Conservation (phyloP, 805 yeast species). For the Saccharomyces paradoxus region DNA sequence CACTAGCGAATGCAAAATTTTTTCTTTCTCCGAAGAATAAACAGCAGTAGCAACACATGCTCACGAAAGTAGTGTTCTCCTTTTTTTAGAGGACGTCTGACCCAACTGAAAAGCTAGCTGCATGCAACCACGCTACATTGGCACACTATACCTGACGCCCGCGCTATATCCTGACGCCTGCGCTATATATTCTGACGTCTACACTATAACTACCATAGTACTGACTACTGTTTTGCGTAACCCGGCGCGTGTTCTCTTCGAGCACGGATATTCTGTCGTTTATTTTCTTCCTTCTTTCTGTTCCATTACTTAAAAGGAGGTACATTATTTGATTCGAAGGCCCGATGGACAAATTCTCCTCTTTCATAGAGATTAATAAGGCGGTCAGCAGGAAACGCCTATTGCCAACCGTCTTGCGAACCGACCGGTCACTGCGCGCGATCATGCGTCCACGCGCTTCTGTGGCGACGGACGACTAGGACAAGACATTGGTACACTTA, state of each 20-base stretch:
- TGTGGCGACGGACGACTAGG: neutral
- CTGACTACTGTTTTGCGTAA: too few relatives aligned
- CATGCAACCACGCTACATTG: too few relatives aligned
- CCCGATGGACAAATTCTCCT: neutral
- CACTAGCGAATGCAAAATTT: neutral
- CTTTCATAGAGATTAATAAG: neutral
- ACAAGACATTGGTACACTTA: neutral
- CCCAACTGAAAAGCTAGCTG: too few relatives aligned
- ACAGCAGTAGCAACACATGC: too few relatives aligned
- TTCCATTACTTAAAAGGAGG: neutral
- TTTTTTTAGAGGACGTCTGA: neutral
- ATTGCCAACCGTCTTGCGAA: neutral
- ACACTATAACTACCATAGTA: too few relatives aligned
- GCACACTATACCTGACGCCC: too few relatives aligned
- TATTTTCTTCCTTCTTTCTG: neutral
- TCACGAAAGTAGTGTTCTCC: too few relatives aligned
- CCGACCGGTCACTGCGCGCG: neutral
- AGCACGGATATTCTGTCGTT: too few relatives aligned
- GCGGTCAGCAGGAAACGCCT: neutral
- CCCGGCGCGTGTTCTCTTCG: too few relatives aligned
- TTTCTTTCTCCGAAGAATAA: neutral
- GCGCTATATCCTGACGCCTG: too few relatives aligned
- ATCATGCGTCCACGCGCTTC: neutral
- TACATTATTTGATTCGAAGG: neutral
- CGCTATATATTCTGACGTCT: too few relatives aligned